Conservation (phyloP, 768 basidiomycete genomes). For the Fistulinella prunicolor region DNA sequence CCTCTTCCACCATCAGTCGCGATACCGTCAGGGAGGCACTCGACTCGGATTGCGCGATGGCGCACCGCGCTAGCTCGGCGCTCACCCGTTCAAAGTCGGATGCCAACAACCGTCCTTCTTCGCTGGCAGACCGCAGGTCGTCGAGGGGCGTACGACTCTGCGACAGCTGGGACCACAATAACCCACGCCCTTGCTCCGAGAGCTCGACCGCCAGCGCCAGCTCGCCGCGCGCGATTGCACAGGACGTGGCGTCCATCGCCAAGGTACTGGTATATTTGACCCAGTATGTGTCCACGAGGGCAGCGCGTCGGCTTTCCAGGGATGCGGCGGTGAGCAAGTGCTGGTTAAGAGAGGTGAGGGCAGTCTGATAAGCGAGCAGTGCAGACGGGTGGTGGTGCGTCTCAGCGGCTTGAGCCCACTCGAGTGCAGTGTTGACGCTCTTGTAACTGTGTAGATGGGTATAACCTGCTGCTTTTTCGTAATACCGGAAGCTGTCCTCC, state of each 20-base stretch:
- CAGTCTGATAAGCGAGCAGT: slow-evolving; percentile 22
- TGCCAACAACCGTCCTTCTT: slow-evolving; percentile 18
- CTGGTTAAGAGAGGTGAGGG: slow-evolving; percentile 16
- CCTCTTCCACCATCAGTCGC: slow-evolving; percentile 12
- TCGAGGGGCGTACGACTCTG: slow-evolving; percentile 29
- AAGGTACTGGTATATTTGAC: slow-evolving; percentile 2
- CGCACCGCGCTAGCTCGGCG: slow-evolving; percentile 8
- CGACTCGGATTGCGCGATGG: background rate
- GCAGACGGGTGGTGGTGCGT: slow-evolving; percentile 13
- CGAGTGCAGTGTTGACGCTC: slow-evolving; percentile 10
- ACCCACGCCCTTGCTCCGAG: slow-evolving; percentile 32
- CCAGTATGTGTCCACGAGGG: slow-evolving; percentile 8
- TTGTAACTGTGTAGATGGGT: background rate
- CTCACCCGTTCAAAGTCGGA: slow-evolving; percentile 24
- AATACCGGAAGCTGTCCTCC: slow-evolving; percentile 14
- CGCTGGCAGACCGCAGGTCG: slow-evolving; percentile 13
- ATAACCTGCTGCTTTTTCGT: slow-evolving; percentile 12
- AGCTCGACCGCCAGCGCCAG: slow-evolving; percentile 32
- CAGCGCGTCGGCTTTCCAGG: slow-evolving; percentile 13
- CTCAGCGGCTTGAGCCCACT: slow-evolving; percentile 15
- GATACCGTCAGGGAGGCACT: background rate
- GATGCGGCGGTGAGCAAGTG: slow-evolving; percentile 19
- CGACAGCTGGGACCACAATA: slow-evolving; percentile 31
- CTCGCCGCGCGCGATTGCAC: slow-evolving; percentile 22
- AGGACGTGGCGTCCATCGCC: slow-evolving; percentile 25